Evolutionary conservation across 164 flowering plant genomes (phyloP).

Genomic region (Akebia trifoliata): DNA sequence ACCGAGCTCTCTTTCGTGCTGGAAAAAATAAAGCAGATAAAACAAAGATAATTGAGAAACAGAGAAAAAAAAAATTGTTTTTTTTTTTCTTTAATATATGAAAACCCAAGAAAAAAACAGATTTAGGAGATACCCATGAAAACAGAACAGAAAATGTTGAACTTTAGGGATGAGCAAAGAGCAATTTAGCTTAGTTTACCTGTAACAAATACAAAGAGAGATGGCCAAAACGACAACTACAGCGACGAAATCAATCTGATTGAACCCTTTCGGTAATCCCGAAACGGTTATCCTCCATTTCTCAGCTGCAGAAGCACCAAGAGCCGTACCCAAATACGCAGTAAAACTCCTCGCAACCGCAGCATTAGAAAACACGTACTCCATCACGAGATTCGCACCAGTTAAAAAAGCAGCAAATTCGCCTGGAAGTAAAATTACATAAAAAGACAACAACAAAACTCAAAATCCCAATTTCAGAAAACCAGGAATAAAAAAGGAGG

Average conservation of each 20-base stretch:
- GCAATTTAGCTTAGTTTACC: too few relatives aligned
- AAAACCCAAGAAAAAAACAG: too few relatives aligned
- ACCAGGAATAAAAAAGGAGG: neutral
- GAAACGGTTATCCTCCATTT: conserved; percentile 49
- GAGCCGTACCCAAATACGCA: conserved; percentile 44
- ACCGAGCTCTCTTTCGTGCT: conserved; percentile 87
- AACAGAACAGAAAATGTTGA: too few relatives aligned
- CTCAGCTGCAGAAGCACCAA: conserved; percentile 35
- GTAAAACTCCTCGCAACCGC: conserved; percentile 73
- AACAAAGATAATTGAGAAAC: neutral
- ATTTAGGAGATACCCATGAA: too few relatives aligned
- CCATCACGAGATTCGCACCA: conserved; percentile 71
- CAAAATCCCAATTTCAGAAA: neutral
- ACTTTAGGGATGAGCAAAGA: too few relatives aligned
- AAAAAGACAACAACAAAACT: neutral
- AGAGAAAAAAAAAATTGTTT: neutral
- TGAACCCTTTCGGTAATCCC: conserved; percentile 47
- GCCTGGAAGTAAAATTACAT: conserved; percentile 27
- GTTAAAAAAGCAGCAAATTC: conserved; percentile 68
- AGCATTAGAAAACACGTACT: conserved; percentile 73
- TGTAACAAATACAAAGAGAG: conserved; percentile 58
- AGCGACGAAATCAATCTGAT: conserved; percentile 57
- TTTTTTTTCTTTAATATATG: too few relatives aligned
- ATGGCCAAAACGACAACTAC: conserved; percentile 44
- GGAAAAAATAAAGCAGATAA: conserved; percentile 12